phyloP scores from a whole-genome alignment of 148 eudicot species.

The Cornus controversa region DNA sequence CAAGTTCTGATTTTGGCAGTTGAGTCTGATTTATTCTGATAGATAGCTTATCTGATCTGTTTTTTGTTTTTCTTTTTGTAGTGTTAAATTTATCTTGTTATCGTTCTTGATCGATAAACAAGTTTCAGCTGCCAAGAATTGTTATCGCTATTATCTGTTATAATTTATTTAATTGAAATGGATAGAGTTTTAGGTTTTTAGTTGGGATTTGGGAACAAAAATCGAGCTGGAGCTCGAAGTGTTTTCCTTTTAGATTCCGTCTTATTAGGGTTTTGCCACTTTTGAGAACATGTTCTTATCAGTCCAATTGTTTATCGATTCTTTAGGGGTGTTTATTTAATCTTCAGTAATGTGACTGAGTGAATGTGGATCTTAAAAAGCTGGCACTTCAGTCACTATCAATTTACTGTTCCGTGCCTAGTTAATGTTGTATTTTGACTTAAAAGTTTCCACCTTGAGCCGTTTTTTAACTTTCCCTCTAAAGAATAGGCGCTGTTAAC shows the following conservation, averaged over 20 bases:
- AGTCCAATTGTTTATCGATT: no score
- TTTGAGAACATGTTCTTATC: not conserved
- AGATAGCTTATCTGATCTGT: not conserved
- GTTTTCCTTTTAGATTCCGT: not conserved
- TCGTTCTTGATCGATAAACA: not conserved
- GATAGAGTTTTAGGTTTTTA: not conserved
- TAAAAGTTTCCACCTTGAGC: not conserved
- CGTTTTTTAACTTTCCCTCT: no score
- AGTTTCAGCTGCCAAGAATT: no score
- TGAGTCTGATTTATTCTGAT: not conserved
- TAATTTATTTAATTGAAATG: not conserved
- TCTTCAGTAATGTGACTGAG: not conserved
- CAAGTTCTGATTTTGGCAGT: not conserved
- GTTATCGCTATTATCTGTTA: not conserved
- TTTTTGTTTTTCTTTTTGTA: not conserved
- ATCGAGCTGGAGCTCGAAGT: not conserved
- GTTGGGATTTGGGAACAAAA: slow-evolving; percentile 8
- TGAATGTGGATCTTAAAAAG: not conserved
- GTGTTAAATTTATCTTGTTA: not conserved
- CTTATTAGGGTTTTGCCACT: not conserved
- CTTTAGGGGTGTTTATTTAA: not conserved
- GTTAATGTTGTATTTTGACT: not conserved
- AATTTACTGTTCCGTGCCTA: not conserved
- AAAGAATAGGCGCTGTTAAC: not conserved
- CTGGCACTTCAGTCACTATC: not conserved